Base-by-base conservation (phyloP, 176 grass and related monocot species). In the Phoenix roebelenii region DNA sequence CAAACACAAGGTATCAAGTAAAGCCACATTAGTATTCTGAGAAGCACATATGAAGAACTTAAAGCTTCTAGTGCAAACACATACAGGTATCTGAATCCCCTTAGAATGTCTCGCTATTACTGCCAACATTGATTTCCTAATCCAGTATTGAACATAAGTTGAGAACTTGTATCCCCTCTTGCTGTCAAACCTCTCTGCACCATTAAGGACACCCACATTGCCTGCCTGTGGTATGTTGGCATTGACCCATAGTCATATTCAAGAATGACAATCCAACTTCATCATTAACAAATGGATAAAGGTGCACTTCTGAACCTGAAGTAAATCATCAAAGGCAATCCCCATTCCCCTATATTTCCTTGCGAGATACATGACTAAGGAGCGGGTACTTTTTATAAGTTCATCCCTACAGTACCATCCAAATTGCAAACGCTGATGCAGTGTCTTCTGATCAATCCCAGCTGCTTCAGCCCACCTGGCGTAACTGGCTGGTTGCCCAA, bases 111-210 rank as follows among this genome's bases (percentile, higher is more conserved):
- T 74, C 17, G 49, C 80, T 6, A 96, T 77, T 23, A 82, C 62
- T 20, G 83, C 75, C 52, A 90, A 65, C 72, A 91, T 87, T 51
- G 83, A 70, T 76, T 90, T 96, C 73, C 80, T 82, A 49, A 96
- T 96, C 87, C 92, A 96, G 67, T 90, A 87, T 70, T 79, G 77
- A 44, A 91, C 70, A 63, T 96, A 96, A 1, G 80, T 85, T 35
- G 92, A 90, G 81, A 96, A 96, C 52, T 79, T 85, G 72, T 66
- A 79, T 25, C 87, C 92, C 57, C 74, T 85, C 22, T 66, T 66
- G 54, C 54, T 78, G 69, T 90, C 81, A 59, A 87, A 96, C 70
- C 74, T 96, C 69, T 90, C 92, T 0, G 87, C 83, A 7, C 92
- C 92, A 59, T 82, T 74, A 29, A 96, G 84, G 24, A 96, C 83